Conservation (phyloP, 768 basidiomycete species). For the Mycena indigotica region DNA sequence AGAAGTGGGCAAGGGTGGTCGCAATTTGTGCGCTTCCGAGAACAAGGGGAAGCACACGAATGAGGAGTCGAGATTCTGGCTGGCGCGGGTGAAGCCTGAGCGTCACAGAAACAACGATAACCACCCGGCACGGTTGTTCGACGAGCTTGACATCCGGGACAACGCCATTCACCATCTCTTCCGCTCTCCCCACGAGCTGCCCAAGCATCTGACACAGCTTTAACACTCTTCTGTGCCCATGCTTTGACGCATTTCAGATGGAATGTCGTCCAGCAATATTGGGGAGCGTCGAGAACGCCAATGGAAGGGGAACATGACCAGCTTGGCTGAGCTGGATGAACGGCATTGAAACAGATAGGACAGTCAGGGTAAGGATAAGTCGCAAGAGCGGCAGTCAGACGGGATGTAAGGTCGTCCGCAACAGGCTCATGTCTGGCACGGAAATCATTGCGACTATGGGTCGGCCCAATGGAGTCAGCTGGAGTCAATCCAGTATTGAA, state of each 20-base stretch:
- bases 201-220: slow-evolving; percentile 74
- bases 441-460: slow-evolving; percentile 7
- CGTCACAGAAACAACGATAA: slow-evolving; percentile 85
- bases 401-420: slow-evolving; percentile 73
- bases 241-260: slow-evolving; percentile 87
- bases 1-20: slow-evolving; percentile 79
- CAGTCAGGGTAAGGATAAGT: slow-evolving; percentile 78
- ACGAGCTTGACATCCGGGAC: slow-evolving; percentile 89
- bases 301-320: slow-evolving; percentile 84
- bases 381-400: slow-evolving; percentile 64
- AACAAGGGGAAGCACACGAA: slow-evolving; percentile 73
- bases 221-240: slow-evolving; percentile 85
- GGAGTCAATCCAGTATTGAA: slow-evolving; percentile 40
- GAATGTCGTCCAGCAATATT: slow-evolving; percentile 89
- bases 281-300: slow-evolving; percentile 47
- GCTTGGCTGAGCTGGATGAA: slow-evolving; percentile 77
- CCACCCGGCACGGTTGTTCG: slow-evolving; percentile 64
- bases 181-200: slow-evolving; percentile 63
- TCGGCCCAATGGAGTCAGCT: slow-evolving; percentile 1
- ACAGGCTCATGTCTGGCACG: slow-evolving; percentile 33
- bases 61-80: slow-evolving; percentile 73
- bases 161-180: slow-evolving; percentile 81
- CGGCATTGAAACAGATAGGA: slow-evolving; percentile 78
- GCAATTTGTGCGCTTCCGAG: slow-evolving; percentile 63
- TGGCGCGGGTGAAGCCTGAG: slow-evolving; percentile 71